Evolutionary conservation across 805 yeast genomes (phyloP).

Genomic region (Ogataea minuta): DNA sequence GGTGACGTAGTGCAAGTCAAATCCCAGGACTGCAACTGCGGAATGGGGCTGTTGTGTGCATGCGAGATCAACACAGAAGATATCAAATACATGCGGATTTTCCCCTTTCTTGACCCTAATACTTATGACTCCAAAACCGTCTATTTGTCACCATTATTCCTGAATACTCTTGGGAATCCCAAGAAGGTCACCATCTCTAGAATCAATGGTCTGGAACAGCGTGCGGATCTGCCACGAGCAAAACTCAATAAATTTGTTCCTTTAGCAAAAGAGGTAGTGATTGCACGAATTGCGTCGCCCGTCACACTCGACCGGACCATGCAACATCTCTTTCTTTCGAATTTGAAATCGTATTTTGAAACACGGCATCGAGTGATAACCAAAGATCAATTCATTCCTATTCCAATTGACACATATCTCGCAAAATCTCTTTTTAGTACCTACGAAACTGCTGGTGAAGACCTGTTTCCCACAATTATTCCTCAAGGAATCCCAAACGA

Average conservation of each 20-base stretch:
- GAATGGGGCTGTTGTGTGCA: slow-evolving; percentile 18
- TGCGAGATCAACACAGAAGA: slow-evolving; percentile 12
- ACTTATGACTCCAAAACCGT: slow-evolving; percentile 38
- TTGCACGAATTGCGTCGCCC: slow-evolving; percentile 69
- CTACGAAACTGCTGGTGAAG: slow-evolving; percentile 25
- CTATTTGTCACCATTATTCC: slow-evolving; percentile 62
- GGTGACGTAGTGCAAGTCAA: slow-evolving; percentile 58
- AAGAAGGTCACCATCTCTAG: slow-evolving; percentile 17
- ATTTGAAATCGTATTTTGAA: slow-evolving; percentile 63
- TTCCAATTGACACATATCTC: slow-evolving; percentile 67
- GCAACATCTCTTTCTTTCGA: slow-evolving; percentile 60
- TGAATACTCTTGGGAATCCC: slow-evolving; percentile 46
- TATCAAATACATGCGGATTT: slow-evolving; percentile 39
- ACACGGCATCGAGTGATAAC: slow-evolving; percentile 54
- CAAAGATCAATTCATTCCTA: slow-evolving; percentile 70
- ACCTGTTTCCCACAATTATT: slow-evolving; percentile 35
- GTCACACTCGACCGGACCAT: slow-evolving; percentile 60
- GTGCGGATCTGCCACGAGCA: slow-evolving; percentile 21
- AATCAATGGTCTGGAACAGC: slow-evolving; percentile 22
- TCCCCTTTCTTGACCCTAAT: slow-evolving; percentile 67
- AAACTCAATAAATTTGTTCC: slow-evolving; percentile 32
- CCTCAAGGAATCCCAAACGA: slow-evolving; percentile 67
- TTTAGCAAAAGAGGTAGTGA: slow-evolving; percentile 60
- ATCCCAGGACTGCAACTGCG: slow-evolving; percentile 17
- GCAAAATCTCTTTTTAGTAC: slow-evolving; percentile 54